Conservation (phyloP, 2,329 filamentous ascomycete genomes). For the Colletotrichum euphorbiae region DNA sequence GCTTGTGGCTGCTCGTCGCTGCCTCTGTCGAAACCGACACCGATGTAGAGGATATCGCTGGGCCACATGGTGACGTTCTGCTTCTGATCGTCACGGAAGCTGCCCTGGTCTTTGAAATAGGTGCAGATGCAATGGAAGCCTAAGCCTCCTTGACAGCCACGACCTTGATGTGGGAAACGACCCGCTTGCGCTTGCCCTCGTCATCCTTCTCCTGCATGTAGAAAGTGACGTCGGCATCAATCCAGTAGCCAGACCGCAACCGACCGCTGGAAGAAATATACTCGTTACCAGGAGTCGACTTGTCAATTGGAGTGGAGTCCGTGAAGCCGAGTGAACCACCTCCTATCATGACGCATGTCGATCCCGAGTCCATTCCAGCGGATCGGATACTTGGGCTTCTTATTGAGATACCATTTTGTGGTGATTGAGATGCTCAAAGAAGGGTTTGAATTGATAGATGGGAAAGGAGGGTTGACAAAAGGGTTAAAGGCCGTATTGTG, state of each 20-base stretch:
- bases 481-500: slow-evolving; percentile 18
- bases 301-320: not conserved
- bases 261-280: slow-evolving; percentile 12
- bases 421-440: not conserved
- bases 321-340: slow-evolving; percentile 7
- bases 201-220: not conserved
- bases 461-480: slow-evolving; percentile 16
- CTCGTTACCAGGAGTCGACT: slow-evolving; percentile 7
- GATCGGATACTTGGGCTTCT: not conserved
- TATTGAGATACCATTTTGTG: not conserved
- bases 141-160: slow-evolving; percentile 10
- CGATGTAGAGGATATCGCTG: slow-evolving; percentile 5
- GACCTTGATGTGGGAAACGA: not conserved
- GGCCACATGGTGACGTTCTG: slow-evolving; percentile 8
- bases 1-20: slow-evolving; percentile 1
- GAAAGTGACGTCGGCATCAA: slow-evolving; percentile 6
- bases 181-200: not conserved
- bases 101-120: not conserved
- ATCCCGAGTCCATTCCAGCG: slow-evolving; percentile 27
- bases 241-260: slow-evolving; percentile 18
- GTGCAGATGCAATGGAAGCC: slow-evolving; percentile 13
- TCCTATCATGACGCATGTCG: slow-evolving; percentile 13
- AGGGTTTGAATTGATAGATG: not conserved
- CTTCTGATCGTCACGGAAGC: slow-evolving; percentile 11
- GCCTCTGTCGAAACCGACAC: slow-evolving; percentile 22